Evolutionary conservation across 2,329 filamentous ascomycete genomes (phyloP).

Genomic region (Epichloe sibirici): DNA sequence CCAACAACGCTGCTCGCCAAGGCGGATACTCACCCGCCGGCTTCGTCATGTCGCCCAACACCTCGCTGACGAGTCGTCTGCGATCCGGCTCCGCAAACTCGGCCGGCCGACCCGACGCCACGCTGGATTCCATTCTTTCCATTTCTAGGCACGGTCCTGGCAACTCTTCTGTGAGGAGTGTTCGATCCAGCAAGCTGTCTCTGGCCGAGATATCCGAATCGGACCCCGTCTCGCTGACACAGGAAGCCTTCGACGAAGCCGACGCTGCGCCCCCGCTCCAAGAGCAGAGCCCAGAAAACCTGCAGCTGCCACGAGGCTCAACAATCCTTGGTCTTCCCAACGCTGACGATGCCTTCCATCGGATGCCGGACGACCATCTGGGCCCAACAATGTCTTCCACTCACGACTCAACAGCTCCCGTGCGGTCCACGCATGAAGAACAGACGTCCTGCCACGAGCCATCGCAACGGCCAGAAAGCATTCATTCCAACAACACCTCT

Average conservation of each 20-base stretch:
- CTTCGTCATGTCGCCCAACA: slow-evolving; percentile 54
- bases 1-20: slow-evolving; percentile 53
- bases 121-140: slow-evolving; percentile 28
- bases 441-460: slow-evolving; percentile 2
- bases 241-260: slow-evolving; percentile 41
- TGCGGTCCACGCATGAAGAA: background rate
- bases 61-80: slow-evolving; percentile 45
- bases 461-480: slow-evolving; percentile 26
- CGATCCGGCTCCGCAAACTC: slow-evolving; percentile 44
- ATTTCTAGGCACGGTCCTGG: slow-evolving; percentile 42
- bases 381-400: slow-evolving; percentile 1
- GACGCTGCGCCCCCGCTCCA: slow-evolving; percentile 29
- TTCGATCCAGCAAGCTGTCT: slow-evolving; percentile 36
- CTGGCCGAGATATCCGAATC: slow-evolving; percentile 46
- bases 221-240: slow-evolving; percentile 38
- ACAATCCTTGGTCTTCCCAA: slow-evolving; percentile 16
- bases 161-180: slow-evolving; percentile 40
- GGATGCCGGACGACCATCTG: slow-evolving; percentile 19
- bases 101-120: slow-evolving; percentile 25
- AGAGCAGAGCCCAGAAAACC: slow-evolving; percentile 22
- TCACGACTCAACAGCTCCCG: background rate
- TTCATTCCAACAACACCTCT: slow-evolving; percentile 47
- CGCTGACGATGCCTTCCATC: slow-evolving; percentile 22
- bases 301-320: slow-evolving; percentile 18
- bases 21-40: slow-evolving; percentile 59